These are phyloP conservation scores for Protea cynaroides DNA, from an alignment of 164 flowering plant genomes.

Conservation along the genomic window DNA sequence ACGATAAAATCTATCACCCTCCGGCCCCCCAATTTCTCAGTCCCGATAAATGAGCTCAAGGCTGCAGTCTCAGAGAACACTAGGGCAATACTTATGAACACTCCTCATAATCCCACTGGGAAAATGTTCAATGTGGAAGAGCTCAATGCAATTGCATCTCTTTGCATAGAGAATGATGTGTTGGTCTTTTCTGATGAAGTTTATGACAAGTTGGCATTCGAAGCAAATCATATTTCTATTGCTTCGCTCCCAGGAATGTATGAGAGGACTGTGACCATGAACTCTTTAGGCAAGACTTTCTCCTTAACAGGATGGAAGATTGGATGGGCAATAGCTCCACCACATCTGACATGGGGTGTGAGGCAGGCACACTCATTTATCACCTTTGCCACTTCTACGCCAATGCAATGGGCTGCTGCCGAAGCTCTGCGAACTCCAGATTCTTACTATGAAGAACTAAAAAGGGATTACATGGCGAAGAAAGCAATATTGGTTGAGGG, in stretches of 20 bases:
- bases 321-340: slow-evolving; percentile 98
- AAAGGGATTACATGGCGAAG: slow-evolving; percentile 70
- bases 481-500: slow-evolving; percentile 83
- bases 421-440: slow-evolving; percentile 76
- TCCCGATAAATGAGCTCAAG: slow-evolving; percentile 77
- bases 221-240: slow-evolving; percentile 88
- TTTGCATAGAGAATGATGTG: slow-evolving; percentile 83
- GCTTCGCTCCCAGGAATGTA: slow-evolving; percentile 98
- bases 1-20: slow-evolving; percentile 60
- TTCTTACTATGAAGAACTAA: slow-evolving; percentile 73
- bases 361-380: slow-evolving; percentile 89
- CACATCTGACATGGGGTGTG: slow-evolving; percentile 88
- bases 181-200: slow-evolving; percentile 88
- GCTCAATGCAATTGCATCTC: slow-evolving; percentile 63
- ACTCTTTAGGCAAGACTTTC: slow-evolving; percentile 93
- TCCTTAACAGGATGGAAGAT: slow-evolving; percentile 98
- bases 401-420: slow-evolving; percentile 84
- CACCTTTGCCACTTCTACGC: slow-evolving; percentile 89
- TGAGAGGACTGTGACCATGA: slow-evolving; percentile 91
- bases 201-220: slow-evolving; percentile 89
- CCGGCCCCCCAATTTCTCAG: slow-evolving; percentile 79
- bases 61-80: slow-evolving; percentile 59
- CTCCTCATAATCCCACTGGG: slow-evolving; percentile 97
- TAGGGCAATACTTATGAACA: slow-evolving; percentile 79
- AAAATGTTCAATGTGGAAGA: slow-evolving; percentile 86